phyloP scores from a whole-genome alignment of 2,329 filamentous ascomycete species.

The Calonectria pauciramosa region DNA sequence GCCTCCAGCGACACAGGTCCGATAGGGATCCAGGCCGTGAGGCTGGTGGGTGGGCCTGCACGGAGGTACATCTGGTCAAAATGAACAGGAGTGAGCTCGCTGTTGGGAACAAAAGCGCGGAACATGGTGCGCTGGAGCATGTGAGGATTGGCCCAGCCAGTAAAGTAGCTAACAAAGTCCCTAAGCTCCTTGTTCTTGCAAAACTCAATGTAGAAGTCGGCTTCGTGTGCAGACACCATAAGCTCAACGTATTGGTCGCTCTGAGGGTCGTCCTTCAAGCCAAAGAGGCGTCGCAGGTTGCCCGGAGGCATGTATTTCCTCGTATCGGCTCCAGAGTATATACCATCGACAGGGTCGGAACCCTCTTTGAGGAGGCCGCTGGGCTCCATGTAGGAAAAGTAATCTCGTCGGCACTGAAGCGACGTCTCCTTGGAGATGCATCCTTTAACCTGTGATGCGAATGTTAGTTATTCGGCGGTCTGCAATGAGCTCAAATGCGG shows the following conservation, averaged over 20 bases:
- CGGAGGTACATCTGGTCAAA: slow-evolving; percentile 28
- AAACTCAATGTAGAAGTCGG: slow-evolving; percentile 21
- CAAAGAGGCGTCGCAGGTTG: slow-evolving; percentile 20
- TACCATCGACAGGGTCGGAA: slow-evolving; percentile 8
- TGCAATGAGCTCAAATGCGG: neutral
- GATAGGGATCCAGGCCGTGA: slow-evolving; percentile 21
- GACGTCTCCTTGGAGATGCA: slow-evolving; percentile 24
- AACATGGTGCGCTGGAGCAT: slow-evolving; percentile 30
- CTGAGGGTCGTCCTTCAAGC: slow-evolving; percentile 13
- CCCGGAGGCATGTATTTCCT: slow-evolving; percentile 10
- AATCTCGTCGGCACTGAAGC: slow-evolving; percentile 19
- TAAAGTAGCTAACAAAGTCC: slow-evolving; percentile 24
- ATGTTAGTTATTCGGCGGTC: neutral
- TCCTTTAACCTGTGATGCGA: neutral
- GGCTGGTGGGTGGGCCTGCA: slow-evolving; percentile 16
- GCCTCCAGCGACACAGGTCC: slow-evolving; percentile 16
- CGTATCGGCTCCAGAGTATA: slow-evolving; percentile 11
- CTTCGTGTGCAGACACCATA: slow-evolving; percentile 15
- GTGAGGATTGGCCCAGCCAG: slow-evolving; percentile 28
- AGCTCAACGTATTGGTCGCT: slow-evolving; percentile 19
- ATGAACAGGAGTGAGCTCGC: slow-evolving; percentile 20
- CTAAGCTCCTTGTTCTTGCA: slow-evolving; percentile 17
- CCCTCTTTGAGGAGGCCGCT: slow-evolving; percentile 25
- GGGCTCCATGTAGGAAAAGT: slow-evolving; percentile 27
- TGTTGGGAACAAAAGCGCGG: slow-evolving; percentile 13